Percentiles rank a stretch among this genome's conserved stretches.
These are phyloP conservation scores for Colletotrichum magnum DNA, from an alignment of 2,329 filamentous ascomycete genomes.

Conservation along the genomic window DNA sequence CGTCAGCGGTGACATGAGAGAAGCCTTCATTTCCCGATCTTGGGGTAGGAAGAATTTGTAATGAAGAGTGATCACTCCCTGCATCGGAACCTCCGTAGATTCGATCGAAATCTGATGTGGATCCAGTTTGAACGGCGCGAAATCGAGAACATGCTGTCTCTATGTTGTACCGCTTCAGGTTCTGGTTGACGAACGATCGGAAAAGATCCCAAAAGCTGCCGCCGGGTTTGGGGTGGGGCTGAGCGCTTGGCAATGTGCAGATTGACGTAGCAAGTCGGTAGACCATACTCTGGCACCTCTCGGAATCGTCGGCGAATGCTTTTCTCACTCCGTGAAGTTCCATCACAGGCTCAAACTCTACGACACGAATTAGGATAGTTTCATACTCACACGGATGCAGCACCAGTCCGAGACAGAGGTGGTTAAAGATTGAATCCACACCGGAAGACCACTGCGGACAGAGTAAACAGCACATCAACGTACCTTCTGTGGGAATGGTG, in stretches of 20 bases:
- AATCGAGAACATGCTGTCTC: background rate
- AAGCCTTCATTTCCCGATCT: too few species aligned
- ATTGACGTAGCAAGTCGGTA: background rate
- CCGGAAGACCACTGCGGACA: background rate
- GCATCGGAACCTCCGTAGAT: background rate
- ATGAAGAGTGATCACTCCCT: background rate
- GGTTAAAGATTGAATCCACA: background rate
- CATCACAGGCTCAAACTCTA: background rate
- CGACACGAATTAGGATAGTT: too few species aligned
- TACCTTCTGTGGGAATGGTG: background rate
- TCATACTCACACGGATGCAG: too few species aligned
- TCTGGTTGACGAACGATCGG: background rate
- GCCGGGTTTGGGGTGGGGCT: background rate
- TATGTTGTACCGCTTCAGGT: background rate
- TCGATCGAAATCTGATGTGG: too few species aligned
- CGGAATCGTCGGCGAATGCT: background rate
- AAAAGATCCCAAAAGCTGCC: background rate
- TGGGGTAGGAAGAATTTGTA: too few species aligned
- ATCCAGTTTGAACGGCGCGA: background rate
- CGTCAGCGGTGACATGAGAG: too few species aligned
- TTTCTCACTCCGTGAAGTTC: background rate
- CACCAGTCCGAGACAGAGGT: too few species aligned
- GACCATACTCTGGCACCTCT: background rate
- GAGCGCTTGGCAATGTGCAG: background rate
- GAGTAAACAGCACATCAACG: background rate